phyloP scores from a whole-genome alignment of 2,329 filamentous ascomycete species.

The Rhexocercosporidium sp. region DNA sequence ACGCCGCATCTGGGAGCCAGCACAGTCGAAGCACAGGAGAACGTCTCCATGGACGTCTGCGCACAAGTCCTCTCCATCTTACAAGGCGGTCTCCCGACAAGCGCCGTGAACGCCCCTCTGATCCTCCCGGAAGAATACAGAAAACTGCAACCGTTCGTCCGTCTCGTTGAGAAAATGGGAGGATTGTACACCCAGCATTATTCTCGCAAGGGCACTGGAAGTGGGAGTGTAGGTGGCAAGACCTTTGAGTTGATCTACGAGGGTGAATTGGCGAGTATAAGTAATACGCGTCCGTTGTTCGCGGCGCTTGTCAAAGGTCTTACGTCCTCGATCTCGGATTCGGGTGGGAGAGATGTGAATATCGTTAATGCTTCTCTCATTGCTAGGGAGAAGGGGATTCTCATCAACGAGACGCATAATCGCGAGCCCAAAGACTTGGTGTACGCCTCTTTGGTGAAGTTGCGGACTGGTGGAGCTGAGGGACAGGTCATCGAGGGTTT shows the following conservation, averaged over 20 bases:
- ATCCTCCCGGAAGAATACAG: conserved; percentile 82
- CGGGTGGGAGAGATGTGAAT: conserved; percentile 73
- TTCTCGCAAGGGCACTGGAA: conserved; percentile 41
- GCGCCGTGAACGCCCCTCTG: conserved; percentile 80
- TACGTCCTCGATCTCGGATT: conserved; percentile 69
- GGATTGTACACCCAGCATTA: conserved; percentile 80
- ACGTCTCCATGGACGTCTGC: conserved; percentile 82
- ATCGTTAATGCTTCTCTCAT: conserved; percentile 82
- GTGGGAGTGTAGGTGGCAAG: conserved; percentile 57
- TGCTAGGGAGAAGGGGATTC: conserved; percentile 77
- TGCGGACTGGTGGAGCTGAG: conserved; percentile 50
- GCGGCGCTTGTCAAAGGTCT: conserved; percentile 81
- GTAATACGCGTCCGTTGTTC: conserved; percentile 79
- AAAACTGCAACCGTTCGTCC: conserved; percentile 77
- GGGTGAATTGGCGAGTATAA: conserved; percentile 72
- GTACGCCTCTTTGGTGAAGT: conserved; percentile 73
- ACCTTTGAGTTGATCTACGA: conserved; percentile 80
- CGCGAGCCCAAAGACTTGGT: conserved; percentile 65
- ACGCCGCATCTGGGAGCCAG: conserved; percentile 83
- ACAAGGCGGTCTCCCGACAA: conserved; percentile 72
- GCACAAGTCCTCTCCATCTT: conserved; percentile 79
- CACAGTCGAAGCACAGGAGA: conserved; percentile 83
- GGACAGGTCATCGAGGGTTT: conserved; percentile 67
- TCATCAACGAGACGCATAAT: conserved; percentile 75
- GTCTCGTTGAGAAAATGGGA: conserved; percentile 79